Percentiles rank a stretch among this genome's conserved stretches.
Evolutionary conservation across 1,284 basidiomycete genomes (phyloP).

Genomic region (Trametes pubescens): DNA sequence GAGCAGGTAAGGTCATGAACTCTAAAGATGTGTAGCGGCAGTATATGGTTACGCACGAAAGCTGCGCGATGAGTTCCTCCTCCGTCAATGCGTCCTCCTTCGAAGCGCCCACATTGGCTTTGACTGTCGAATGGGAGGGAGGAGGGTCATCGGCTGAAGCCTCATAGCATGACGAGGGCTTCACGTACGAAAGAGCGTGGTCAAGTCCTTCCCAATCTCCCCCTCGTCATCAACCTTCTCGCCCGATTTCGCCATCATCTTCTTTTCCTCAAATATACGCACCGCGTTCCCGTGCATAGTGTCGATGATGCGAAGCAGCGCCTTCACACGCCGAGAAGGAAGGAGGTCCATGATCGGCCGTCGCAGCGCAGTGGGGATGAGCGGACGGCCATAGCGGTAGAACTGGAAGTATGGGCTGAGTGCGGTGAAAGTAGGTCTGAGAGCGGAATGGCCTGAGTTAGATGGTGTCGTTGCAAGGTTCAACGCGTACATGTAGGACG

Average conservation of each 20-base stretch:
- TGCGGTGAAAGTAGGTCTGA: background rate
- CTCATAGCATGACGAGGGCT: background rate
- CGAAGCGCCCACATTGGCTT: constrained; percentile 32
- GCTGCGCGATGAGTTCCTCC: constrained; percentile 41
- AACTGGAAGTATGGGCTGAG: background rate
- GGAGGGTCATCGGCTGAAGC: background rate
- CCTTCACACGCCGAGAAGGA: background rate
- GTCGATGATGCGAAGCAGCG: background rate
- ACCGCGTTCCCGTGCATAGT: constrained; percentile 1
- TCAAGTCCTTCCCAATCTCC: background rate
- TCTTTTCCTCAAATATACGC: constrained; percentile 2
- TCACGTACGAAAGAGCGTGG: background rate
- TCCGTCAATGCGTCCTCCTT: constrained; percentile 39
- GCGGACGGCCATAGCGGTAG: background rate
- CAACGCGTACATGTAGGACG: background rate
- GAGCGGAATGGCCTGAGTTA: background rate
- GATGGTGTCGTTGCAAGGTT: background rate
- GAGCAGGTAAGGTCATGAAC: no score
- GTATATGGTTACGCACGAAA: constrained; percentile 41
- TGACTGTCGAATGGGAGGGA: background rate
- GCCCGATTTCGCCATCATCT: background rate
- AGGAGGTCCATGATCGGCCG: background rate
- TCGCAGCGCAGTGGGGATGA: background rate
- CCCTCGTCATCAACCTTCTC: background rate
- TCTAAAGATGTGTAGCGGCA: background rate